Percentiles rank a stretch among this genome's conserved stretches.
phyloP scores from a whole-genome alignment of 306 rosid species.

The Casuarina glauca region DNA sequence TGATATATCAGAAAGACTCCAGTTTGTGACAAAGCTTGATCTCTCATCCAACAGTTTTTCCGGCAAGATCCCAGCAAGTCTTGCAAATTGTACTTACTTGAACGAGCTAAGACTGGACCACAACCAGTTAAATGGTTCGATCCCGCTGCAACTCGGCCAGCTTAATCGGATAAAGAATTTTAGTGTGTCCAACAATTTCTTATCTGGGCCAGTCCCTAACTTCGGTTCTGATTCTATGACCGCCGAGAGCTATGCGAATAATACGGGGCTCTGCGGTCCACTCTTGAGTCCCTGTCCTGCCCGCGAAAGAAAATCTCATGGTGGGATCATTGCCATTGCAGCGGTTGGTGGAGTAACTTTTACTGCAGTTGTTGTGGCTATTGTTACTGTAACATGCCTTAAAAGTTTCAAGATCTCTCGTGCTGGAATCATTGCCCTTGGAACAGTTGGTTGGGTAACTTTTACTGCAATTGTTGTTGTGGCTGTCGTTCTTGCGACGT shows the following conservation, averaged over 20 bases:
- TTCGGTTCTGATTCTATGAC: not conserved
- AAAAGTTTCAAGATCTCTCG: conserved; percentile 47
- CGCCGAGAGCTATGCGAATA: conserved; percentile 45
- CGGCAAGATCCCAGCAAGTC: conserved; percentile 49
- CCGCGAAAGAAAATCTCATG: conserved; percentile 15
- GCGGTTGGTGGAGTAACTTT: conserved; percentile 67
- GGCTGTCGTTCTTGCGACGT: too few relatives aligned
- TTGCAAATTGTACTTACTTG: conserved; percentile 56
- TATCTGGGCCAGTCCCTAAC: conserved; percentile 58
- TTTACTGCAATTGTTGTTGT: too few relatives aligned
- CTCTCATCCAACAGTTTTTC: conserved; percentile 71
- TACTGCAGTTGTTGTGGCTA: conserved; percentile 48
- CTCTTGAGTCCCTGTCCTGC: conserved; percentile 24
- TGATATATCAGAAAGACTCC: conserved; percentile 24
- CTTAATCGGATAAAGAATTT: conserved; percentile 52
- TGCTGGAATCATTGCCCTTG: conserved; percentile 24
- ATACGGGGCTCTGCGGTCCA: conserved; percentile 61
- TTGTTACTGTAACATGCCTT: conserved; percentile 33
- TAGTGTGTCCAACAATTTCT: conserved; percentile 53
- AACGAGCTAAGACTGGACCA: conserved; percentile 60
- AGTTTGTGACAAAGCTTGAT: conserved; percentile 47
- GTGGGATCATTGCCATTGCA: conserved; percentile 65
- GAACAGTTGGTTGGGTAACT: too few relatives aligned
- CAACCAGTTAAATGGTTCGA: conserved; percentile 63
- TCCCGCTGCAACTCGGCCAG: conserved; percentile 45